Conservation (phyloP, 129 eudicot species). For the Tagetes patula region DNA sequence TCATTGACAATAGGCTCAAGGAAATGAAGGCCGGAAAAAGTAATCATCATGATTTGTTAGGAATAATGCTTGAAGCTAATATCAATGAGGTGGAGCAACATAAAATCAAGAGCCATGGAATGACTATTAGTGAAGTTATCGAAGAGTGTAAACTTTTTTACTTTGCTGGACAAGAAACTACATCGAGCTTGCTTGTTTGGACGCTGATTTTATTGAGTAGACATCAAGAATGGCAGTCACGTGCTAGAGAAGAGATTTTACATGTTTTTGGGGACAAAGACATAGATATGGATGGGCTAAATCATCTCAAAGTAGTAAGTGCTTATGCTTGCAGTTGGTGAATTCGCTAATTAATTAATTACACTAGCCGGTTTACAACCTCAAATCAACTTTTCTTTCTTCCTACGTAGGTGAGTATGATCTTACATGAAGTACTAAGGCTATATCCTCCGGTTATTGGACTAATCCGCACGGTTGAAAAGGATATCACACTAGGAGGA, state of each 20-base stretch:
- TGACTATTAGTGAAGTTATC: not conserved
- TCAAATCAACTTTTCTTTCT: not conserved
- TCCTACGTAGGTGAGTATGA: not conserved
- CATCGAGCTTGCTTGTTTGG: not conserved
- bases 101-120: not conserved
- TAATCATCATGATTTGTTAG: not conserved
- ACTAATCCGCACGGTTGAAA: not conserved
- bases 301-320: not conserved
- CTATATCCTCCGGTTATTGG: constrained; percentile 6
- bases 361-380: not conserved
- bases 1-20: not conserved
- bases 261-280: not conserved
- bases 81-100: not conserved
- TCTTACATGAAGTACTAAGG: not conserved
- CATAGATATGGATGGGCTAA: not conserved
- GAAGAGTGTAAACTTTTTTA: not conserved
- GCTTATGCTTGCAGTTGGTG: not conserved
- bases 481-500: constrained; percentile 1
- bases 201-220: not conserved
- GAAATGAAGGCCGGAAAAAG: not conserved
- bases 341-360: not conserved
- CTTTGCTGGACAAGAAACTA: constrained; percentile 4
- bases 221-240: constrained; percentile 1
- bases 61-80: not conserved
- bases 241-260: constrained; percentile 1